Evolutionary conservation across 2,329 filamentous ascomycete species (phyloP), one percentile per base, ranked within the genome.

Genomic region (Ophiostoma triangulosporum): DNA sequence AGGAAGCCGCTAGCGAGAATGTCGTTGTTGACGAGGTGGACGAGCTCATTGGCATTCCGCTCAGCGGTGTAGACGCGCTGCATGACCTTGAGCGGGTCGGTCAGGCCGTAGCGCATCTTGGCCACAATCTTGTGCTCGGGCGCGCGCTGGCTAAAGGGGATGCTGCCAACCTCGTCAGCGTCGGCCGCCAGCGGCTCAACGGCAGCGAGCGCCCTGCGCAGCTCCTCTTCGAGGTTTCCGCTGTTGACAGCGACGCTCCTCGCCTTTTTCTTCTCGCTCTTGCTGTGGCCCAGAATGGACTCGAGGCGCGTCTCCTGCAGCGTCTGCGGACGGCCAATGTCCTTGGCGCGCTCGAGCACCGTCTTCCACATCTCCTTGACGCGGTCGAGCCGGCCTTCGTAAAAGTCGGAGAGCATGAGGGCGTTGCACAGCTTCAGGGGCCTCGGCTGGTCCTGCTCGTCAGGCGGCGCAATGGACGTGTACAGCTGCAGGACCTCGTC

Each of bases 351-450:
- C 5, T 70, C 60, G 54, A 84, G 73, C 2, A 81, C 75, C 26
- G 82, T 65, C 1, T 75, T 60, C 88, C 88, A 95, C 50, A 78
- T 81, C 46, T 75, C 66, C 57, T 79, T 74, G 20, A 91, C 80
- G 51, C 78, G 73, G 5, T 75, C 69, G 59, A 80, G 76, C 22
- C 81, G 73, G 36, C 72, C 67, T 17, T 81, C 75, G 51, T 73
- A 69, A 43, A 80, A 69, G 62, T 86, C 76, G 0, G 80, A 74
- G 22, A 74, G 69, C 84, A 95, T 90, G 55, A 91, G 66, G 8
- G 82, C 75, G 50, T 74, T 73, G 22, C 86, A 67, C 53, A 90
- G 58, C 43, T 69, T 65, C 3, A 80, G 66, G 0, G 82, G 77
- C 15, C 77, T 67, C 1, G 65, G 57, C 9, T 68, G 63, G 14